phyloP scores from a whole-genome alignment of 768 basidiomycete genomes.

The Boletus sp. region DNA sequence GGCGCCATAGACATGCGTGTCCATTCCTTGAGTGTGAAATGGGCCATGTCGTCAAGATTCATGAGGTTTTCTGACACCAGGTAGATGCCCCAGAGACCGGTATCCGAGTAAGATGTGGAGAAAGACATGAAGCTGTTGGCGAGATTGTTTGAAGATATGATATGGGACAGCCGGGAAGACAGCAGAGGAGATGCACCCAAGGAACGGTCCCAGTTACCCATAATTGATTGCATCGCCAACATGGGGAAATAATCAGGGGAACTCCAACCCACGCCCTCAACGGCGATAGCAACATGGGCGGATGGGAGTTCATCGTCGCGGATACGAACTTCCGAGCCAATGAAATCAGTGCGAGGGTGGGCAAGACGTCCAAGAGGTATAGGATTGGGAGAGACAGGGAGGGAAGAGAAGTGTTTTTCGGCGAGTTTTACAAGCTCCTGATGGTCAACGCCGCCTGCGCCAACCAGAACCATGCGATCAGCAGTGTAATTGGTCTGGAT shows the following conservation, averaged over 20 bases:
- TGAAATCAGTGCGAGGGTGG: slow-evolving; percentile 76
- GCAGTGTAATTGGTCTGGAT: slow-evolving; percentile 98
- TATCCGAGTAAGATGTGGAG: slow-evolving; percentile 98
- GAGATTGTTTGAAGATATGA: slow-evolving; percentile 89
- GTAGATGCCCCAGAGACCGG: slow-evolving; percentile 99
- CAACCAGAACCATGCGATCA: slow-evolving; percentile 98
- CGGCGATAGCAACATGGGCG: slow-evolving; percentile 92
- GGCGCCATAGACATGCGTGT: slow-evolving; percentile 90
- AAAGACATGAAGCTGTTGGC: slow-evolving; percentile 99
- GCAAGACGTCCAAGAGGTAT: slow-evolving; percentile 82
- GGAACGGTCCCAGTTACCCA: slow-evolving; percentile 99
- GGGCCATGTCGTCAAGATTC: slow-evolving; percentile 90
- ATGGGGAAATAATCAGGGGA: slow-evolving; percentile 99
- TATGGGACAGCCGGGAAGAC: slow-evolving; percentile 88
- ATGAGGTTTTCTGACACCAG: slow-evolving; percentile 90
- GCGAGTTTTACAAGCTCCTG: slow-evolving; percentile 90
- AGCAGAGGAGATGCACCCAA: slow-evolving; percentile 88
- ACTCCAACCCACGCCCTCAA: slow-evolving; percentile 97
- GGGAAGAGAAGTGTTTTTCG: slow-evolving; percentile 85
- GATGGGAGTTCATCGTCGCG: slow-evolving; percentile 90
- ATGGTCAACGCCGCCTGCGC: slow-evolving; percentile 94
- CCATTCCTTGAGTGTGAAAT: slow-evolving; percentile 97
- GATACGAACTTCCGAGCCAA: slow-evolving; percentile 93
- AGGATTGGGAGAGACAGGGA: slow-evolving; percentile 85
- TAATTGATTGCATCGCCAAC: slow-evolving; percentile 96